Evolutionary conservation across 2,329 filamentous ascomycete genomes (phyloP), one percentile per base, ranked within the genome.

Genomic region (Aspergillus viridinutans): DNA sequence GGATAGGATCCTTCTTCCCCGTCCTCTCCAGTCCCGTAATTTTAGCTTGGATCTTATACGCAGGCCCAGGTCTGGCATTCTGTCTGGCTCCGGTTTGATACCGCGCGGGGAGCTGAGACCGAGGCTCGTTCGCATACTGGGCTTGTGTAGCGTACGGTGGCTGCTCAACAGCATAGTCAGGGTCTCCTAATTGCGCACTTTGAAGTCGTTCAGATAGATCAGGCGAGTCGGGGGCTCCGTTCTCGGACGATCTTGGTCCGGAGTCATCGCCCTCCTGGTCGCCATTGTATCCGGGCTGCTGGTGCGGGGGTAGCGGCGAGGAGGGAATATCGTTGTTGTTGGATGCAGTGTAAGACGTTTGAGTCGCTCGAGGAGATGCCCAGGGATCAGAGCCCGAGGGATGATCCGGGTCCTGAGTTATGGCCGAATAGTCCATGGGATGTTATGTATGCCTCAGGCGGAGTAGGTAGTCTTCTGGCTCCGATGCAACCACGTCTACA

Each of bases 11-110:
- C 76, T 97, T 99, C 75, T 95, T 92, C 59, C 92, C 92, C 3
- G 90, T 94, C 58, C 94, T 84, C 77, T 99, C 94, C 50, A 99
- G 80, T 1, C 90, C 92, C 0, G 92, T 97, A 61, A 99, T 92
- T 79, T 97, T 99, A 49, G 90, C 92, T 72, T 96, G 92, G 40
- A 99, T 83, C 75, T 90, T 93, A 75, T 90, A 92, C 60, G 88
- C 85, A 28, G 90, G 87, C 54, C 85, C 83, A 47, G 84, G 77
- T 48, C 70, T 70, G 40, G 69, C 62, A 52, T 69, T 64, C 50
- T 73, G 73, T 57, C 72, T 66, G 52, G 72, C 63, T 52, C 72
- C 72, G 14, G 70, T 72, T 59, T 80, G 78, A 63, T 83, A 81
- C 66, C 79, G 76, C 55, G 79, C 77, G 43, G 80, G 76, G 28